phyloP scores from a whole-genome alignment of 306 rosid species.

The Quercus berberidifolia region DNA sequence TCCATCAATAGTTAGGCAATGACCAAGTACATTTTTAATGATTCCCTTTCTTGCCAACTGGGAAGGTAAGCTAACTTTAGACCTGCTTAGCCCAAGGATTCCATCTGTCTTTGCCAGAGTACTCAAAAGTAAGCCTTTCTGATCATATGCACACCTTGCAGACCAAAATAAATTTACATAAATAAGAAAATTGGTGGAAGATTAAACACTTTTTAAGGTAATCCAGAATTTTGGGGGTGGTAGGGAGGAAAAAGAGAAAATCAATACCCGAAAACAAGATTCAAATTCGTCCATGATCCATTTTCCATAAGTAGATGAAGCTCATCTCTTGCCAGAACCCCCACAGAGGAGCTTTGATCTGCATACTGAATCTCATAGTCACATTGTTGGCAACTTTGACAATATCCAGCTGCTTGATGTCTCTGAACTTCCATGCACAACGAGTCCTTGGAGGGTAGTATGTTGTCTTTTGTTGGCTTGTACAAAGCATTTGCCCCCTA shows the following conservation, averaged over 20 bases:
- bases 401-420: constrained; percentile 34
- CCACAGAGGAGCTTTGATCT: constrained; percentile 75
- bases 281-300: constrained; percentile 54
- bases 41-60: constrained; percentile 70
- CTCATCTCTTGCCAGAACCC: constrained; percentile 70
- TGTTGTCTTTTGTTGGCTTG: constrained; percentile 57
- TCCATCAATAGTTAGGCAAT: constrained; percentile 52
- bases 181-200: constrained; percentile 22
- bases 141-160: constrained; percentile 86
- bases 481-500: constrained; percentile 70
- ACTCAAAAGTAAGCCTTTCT: constrained; percentile 60
- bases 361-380: constrained; percentile 85
- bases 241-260: not conserved
- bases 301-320: constrained; percentile 47
- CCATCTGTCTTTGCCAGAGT: constrained; percentile 73
- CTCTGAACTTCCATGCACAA: constrained; percentile 62
- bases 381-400: constrained; percentile 57
- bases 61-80: constrained; percentile 63
- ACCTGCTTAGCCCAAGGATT: constrained; percentile 68
- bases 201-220: not conserved
- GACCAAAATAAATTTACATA: constrained; percentile 1
- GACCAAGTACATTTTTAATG: constrained; percentile 73
- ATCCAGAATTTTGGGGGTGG: not conserved
- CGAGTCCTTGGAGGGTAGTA: constrained; percentile 44
- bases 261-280: constrained; percentile 68